These are phyloP conservation scores for Phytophthora constricta DNA, from an alignment of 352 stramenopile genomes.

Conservation along the genomic window DNA sequence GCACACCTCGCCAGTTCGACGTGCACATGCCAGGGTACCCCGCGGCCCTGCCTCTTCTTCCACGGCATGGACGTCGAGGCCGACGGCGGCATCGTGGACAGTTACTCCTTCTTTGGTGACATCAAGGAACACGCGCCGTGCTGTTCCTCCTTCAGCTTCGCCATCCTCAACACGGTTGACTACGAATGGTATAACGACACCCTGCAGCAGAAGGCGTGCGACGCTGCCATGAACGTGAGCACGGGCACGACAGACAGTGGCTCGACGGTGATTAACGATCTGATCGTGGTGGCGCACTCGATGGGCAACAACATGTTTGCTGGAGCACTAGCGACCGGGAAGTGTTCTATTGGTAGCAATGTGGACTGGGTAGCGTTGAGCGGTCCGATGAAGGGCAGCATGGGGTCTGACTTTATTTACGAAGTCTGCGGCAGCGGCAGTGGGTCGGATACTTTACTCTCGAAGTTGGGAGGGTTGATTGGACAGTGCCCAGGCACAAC, in stretches of 20 bases:
- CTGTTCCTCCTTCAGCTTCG: conserved; percentile 56
- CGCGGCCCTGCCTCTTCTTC: conserved; percentile 59
- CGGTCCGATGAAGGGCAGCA: conserved; percentile 54
- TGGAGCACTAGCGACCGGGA: conserved; percentile 45
- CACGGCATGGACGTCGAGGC: conserved; percentile 51
- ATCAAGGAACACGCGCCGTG: conserved; percentile 58
- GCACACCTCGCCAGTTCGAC: conserved; percentile 38
- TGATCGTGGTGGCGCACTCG: conserved; percentile 62
- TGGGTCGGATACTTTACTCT: conserved; percentile 18
- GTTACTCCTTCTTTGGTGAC: conserved; percentile 50
- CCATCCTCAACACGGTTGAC: conserved; percentile 53
- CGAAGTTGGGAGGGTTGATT: conserved; percentile 39
- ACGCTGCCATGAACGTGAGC: conserved; percentile 38
- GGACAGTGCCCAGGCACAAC: conserved; percentile 47
- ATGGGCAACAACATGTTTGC: conserved; percentile 65
- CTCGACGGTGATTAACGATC: conserved; percentile 48
- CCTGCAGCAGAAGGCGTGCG: conserved; percentile 48
- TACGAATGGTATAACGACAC: conserved; percentile 55
- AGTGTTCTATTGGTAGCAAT: conserved; percentile 47
- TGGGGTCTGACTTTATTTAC: conserved; percentile 53
- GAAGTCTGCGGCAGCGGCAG: conserved; percentile 39
- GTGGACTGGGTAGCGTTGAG: conserved; percentile 47
- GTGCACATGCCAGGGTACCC: conserved; percentile 40
- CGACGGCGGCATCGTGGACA: conserved; percentile 38
- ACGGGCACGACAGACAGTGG: conserved; percentile 21